Percentiles rank a stretch among this genome's conserved stretches.
phyloP scores from a whole-genome alignment of 73 alveolate species.

The Paramecium biaurelia region DNA sequence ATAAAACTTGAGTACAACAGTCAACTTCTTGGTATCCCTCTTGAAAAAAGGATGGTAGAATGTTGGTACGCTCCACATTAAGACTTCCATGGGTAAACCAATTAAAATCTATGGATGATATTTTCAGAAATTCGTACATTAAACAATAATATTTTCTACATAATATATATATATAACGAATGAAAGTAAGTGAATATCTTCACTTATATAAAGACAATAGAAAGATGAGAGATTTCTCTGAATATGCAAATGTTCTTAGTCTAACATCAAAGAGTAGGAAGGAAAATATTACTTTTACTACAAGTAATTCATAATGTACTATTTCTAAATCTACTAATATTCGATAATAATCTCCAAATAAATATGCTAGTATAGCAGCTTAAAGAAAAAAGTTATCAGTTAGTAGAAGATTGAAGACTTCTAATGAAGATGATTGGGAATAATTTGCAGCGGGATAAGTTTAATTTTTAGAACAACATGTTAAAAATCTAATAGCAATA shows the following conservation, averaged over 20 bases:
- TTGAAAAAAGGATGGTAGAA: conserved; percentile 98
- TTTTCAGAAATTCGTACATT: background rate
- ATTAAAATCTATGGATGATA: conserved; percentile 82
- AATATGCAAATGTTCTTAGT: background rate
- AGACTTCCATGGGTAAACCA: conserved; percentile 99
- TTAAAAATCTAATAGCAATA: background rate
- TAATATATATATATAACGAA: background rate
- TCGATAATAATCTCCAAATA: background rate
- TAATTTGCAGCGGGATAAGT: background rate
- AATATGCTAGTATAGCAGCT: background rate
- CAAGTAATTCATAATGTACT: background rate
- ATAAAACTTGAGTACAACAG: conserved; percentile 89
- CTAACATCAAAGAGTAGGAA: background rate
- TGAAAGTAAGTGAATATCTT: background rate
- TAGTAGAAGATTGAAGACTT: background rate
- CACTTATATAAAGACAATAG: background rate
- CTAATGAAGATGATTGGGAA: background rate
- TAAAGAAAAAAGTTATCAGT: background rate
- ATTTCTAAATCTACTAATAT: background rate
- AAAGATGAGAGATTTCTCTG: background rate
- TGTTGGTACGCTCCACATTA: conserved; percentile 92
- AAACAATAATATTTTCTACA: background rate
- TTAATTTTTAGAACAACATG: background rate
- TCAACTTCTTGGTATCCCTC: conserved; percentile 95
- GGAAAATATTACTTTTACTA: background rate